Evolutionary conservation across 306 rosid species (phyloP).

Genomic region (Cucumis hystrix): DNA sequence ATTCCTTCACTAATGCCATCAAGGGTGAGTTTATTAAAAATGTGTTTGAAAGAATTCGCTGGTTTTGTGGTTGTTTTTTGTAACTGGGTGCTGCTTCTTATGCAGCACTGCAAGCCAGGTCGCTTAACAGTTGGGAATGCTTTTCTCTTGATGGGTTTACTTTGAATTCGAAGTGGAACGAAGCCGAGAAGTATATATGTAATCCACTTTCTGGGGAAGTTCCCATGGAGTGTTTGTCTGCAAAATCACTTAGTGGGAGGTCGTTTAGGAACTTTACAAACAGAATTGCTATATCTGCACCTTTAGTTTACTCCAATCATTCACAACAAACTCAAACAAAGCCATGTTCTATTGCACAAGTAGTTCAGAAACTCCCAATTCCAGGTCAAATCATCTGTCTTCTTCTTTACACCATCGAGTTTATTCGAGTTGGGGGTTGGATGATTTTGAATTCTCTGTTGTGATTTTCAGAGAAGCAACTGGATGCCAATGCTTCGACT

Average conservation of each 20-base stretch:
- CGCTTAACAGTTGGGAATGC: conserved; percentile 57
- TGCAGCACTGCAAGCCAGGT: conserved; percentile 81
- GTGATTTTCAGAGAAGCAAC: conserved; percentile 31
- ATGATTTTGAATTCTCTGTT: not conserved
- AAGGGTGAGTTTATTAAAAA: conserved; percentile 34
- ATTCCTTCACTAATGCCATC: conserved; percentile 78
- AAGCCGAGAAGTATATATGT: conserved; percentile 90
- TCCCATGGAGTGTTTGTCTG: conserved; percentile 88
- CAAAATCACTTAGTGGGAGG: conserved; percentile 82
- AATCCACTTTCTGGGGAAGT: conserved; percentile 89
- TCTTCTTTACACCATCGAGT: not conserved
- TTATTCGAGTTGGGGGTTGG: not conserved
- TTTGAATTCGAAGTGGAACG: conserved; percentile 90
- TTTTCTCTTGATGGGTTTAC: conserved; percentile 85
- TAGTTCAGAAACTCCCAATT: conserved; percentile 38
- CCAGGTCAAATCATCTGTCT: conserved; percentile 35
- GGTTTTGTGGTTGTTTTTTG: not conserved
- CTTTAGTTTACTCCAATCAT: conserved; percentile 39
- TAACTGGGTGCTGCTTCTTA: conserved; percentile 1
- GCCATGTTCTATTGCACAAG: conserved; percentile 24
- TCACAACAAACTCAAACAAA: conserved; percentile 34
- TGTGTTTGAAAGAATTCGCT: not conserved
- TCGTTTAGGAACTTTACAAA: conserved; percentile 49
- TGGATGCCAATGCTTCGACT: conserved; percentile 43
- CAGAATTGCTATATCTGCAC: conserved; percentile 60